Base-by-base conservation (phyloP, 148 eudicot species). In the Spergularia bocconei region DNA sequence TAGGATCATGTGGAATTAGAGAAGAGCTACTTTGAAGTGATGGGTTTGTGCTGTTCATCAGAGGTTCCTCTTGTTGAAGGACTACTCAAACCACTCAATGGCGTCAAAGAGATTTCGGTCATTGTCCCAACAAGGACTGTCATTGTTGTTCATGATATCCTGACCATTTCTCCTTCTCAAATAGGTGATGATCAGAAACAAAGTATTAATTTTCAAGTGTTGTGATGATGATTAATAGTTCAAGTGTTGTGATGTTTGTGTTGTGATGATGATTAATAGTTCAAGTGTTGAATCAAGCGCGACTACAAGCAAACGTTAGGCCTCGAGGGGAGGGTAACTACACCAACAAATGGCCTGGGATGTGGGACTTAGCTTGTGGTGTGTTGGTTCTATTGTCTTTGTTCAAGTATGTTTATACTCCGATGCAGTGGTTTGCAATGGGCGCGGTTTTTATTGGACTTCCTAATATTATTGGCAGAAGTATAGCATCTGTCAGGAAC, bases 11-110 rank as follows among this genome's bases (percentile, higher is more conserved):
- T 58, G n/a, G 79, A 84, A 63, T 47, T 64, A 21, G 80, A 85
- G 82, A 82, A 82, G 75, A 82, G 82, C 64, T 80, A 85, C 39
- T 82, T 82, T 53, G 85, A 82, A 23, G 85, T 85, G 53, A 66
- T 85, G 85, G 85, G 85, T 15, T 77, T 85, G 57, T 85, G 88
- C 55, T 85, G 88, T 58, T 79, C 88, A 9, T 85, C 88, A 3
- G 88, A 85, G 77, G 80, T 85, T 13, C 44, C 85, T 7, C 76
- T 85, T 1, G 38, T 85, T 59, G 84, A 85, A 74, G 63, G 61
- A 61, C 69, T 85, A 41, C 75, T 85, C 8, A 67, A 29, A 59
- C 82, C 81, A 38, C 79, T 85, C 29, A 71, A 77, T 53, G 88
- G 88, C 16, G 84, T 82, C 6, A 62, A 50, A 19, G 80, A 85